A percentile compares a stretch with the other conserved stretches of the same genome.
These are phyloP conservation scores for Suhomyces canberraensis DNA, from an alignment of 805 yeast genomes.

Conservation along the genomic window DNA sequence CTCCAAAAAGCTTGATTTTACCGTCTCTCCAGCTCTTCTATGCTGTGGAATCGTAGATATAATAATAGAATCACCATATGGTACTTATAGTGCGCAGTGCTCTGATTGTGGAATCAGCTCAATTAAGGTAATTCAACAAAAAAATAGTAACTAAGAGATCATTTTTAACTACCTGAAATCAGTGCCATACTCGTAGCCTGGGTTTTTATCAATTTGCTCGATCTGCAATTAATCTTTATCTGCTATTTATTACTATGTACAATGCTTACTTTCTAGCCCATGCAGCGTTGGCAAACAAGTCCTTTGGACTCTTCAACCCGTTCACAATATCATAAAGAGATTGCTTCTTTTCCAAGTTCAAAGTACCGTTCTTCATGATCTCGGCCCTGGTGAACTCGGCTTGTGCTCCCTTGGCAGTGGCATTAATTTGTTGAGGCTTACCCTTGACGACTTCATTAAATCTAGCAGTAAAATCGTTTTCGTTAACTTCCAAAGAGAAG, in stretches of 20 bases:
- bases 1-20: no score
- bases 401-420: slow-evolving; percentile 6
- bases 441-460: slow-evolving; percentile 34
- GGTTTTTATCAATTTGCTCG: no score
- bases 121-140: no score
- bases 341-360: slow-evolving; percentile 26
- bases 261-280: slow-evolving; percentile 21
- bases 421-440: slow-evolving; percentile 16
- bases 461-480: slow-evolving; percentile 19
- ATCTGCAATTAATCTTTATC: no score
- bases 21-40: no score
- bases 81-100: no score
- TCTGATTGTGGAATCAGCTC: no score
- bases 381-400: slow-evolving; percentile 20
- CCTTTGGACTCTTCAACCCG: slow-evolving; percentile 25
- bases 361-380: slow-evolving; percentile 28
- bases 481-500: slow-evolving; percentile 24
- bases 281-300: slow-evolving; percentile 23
- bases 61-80: no score
- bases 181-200: no score
- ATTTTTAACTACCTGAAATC: no score
- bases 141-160: no score
- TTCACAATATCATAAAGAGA: slow-evolving; percentile 27
- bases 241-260: background rate
- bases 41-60: no score